These are phyloP conservation scores for Calonectria ilicicola DNA, from an alignment of 2,329 filamentous ascomycete genomes.

Conservation along the genomic window DNA sequence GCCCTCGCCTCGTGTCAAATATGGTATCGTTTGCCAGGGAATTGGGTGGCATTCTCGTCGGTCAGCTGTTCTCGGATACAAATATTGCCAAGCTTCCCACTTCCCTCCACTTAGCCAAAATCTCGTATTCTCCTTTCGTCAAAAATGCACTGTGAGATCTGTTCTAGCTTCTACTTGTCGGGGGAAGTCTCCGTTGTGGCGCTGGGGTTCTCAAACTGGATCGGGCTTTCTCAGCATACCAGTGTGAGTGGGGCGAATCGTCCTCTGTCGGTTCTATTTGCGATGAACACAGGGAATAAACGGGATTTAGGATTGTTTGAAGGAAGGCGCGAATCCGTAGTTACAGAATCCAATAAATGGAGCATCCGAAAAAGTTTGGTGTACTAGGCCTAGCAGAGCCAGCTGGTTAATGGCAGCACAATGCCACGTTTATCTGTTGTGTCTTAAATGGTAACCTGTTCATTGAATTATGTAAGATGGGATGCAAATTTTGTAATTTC, in stretches of 20 bases:
- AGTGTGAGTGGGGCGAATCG: neutral
- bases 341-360: neutral
- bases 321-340: no score
- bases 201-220: neutral
- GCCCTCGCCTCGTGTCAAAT: neutral
- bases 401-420: neutral
- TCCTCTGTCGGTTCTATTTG: neutral
- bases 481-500: no score
- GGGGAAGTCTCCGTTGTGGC: neutral
- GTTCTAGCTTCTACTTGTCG: neutral
- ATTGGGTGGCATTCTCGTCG: neutral
- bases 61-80: neutral
- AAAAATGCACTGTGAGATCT: neutral
- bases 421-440: no score
- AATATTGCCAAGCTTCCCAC: neutral
- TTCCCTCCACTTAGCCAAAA: neutral
- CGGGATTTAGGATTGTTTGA: neutral
- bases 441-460: no score
- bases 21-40: neutral
- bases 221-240: neutral
- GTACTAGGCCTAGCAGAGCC: neutral
- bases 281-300: neutral
- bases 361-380: neutral
- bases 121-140: neutral
- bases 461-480: no score